Evolutionary conservation across 441 rosid species (phyloP), one percentile per base, ranked within the genome.

Genomic region (Mallotus repandus): DNA sequence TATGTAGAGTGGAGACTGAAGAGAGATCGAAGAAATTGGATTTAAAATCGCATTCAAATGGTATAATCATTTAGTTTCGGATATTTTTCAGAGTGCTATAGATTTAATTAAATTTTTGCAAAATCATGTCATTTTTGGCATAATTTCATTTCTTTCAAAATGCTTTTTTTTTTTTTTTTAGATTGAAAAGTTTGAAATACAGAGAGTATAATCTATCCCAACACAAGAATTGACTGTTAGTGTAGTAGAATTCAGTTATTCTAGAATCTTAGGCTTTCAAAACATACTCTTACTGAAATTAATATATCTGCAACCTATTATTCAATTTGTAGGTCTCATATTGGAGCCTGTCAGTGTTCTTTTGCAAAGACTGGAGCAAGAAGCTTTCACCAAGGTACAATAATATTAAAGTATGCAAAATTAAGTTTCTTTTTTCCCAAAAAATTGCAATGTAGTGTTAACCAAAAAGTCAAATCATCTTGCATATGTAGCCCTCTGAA

Each of bases 381-480:
- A 91, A 76, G 93, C 91, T 74, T 91, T 96, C 70, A 76, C 87
- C 65, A 92, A 88, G 98, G 99, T 94, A 73, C 29, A 25, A 5
- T 53, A 18, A 0, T 7, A 5, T 65, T 19, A 5, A 19, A 21
- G 16, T 10, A 22, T 65, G 54, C 11, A 48, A 21, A 65, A 41
- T 46, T 53, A 65, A 16, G 52, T 41, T 16, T 22, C 29, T 9
- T 18, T 43, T 43, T 25, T 41, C 18, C 41, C 52, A 14, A 49
- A 64, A 49, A 49, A 49, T 7, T 49, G 15, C 13, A 49, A 12
- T 48, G 52, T 8, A 9, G 52, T 35, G 38, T 35, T 3, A 35
- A 35, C 38, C 5, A 35, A 38, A 38, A 38, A 38, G 7, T 38
- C 41, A 38, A 38, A 7, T 38, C 7, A 45, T 45, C 9, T 45